Evolutionary conservation across 495 filamentous ascomycete species (phyloP), one percentile per base, ranked within the genome.

Genomic region (Rhizodiscina lignyota): DNA sequence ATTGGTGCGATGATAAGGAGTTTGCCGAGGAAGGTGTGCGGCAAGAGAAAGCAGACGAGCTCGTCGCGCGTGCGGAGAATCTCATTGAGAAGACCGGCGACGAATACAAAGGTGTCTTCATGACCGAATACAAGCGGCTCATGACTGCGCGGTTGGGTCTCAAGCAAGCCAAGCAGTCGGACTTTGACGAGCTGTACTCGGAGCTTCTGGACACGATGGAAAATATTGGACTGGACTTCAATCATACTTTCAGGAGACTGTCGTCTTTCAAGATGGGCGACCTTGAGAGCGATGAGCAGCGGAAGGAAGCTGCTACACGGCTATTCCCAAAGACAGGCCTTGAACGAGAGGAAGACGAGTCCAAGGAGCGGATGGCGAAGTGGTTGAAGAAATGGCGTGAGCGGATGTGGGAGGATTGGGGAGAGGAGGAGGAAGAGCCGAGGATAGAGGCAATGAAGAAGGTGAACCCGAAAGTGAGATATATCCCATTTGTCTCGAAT

Each of bases 161-260:
- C 21, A 68, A 68, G 20, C 24, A 27, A 39, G 24, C 24, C 8
- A 13, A 13, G 8, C 6, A 27, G 13, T 27, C 24, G 8, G 89
- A 94, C 50, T 92, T 94, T 43, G 65, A 87, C 19, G 49, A 56
- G 1, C 52, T 94, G 3, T 86, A 81, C 43, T 79, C 74, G 8
- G 77, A 80, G 32, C 53, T 83, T 11, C 60, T 97, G n/a, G 83
- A 94, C 48, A 74, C 72, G 0, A 61, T 97, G 46, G 80, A 92
- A 47, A 63, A 65, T 2, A 55, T 82, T 19, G 74, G 83, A 43
- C 55, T 97, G 17, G 89, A 97, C 52, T 97, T 91, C 60, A 79
- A 87, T 47, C 79, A 83, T 41, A 86, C 86, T 53, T 94, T 96
- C 67, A 66, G 89, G 2, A 68, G 74, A 4, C 60, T 97, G 0